phyloP scores from a whole-genome alignment of 2,329 filamentous ascomycete species.

The Stachybotrys chartarum region DNA sequence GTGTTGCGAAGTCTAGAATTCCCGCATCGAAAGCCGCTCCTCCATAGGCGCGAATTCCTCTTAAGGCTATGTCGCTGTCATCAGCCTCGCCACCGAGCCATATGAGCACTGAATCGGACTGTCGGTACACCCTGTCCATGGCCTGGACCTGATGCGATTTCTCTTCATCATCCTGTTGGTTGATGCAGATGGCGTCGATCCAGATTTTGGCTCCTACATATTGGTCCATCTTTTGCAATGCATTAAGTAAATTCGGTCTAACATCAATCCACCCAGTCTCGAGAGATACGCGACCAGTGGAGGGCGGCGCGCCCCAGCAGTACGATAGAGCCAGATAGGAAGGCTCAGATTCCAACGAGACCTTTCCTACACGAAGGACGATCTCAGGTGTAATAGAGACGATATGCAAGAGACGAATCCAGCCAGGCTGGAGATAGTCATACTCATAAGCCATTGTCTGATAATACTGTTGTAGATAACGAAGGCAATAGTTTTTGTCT shows the following conservation, averaged over 20 bases:
- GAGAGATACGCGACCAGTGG: background rate
- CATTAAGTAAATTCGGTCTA: slow-evolving; percentile 3
- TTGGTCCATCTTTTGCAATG: background rate
- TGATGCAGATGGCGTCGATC: slow-evolving; percentile 6
- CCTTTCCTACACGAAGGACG: background rate
- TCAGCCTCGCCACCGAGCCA: slow-evolving; percentile 3
- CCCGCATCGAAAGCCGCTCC: slow-evolving; percentile 2
- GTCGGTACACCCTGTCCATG: slow-evolving; percentile 4
- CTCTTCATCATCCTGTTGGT: slow-evolving; percentile 4
- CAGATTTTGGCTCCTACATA: slow-evolving; percentile 3
- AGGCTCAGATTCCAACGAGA: slow-evolving; percentile 2
- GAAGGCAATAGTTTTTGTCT: no score
- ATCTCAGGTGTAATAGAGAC: slow-evolving; percentile 3
- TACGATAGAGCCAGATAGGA: slow-evolving; percentile 5
- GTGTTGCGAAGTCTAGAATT: background rate
- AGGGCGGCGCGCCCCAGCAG: slow-evolving; percentile 3
- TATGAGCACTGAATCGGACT: slow-evolving; percentile 2
- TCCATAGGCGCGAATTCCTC: slow-evolving; percentile 1
- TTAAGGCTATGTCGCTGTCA: slow-evolving; percentile 2
- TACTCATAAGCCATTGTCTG: no score
- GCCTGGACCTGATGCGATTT: slow-evolving; percentile 5
- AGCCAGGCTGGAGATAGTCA: slow-evolving; percentile 1
- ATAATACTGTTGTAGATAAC: no score
- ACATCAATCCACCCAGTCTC: background rate
- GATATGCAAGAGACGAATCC: slow-evolving; percentile 2